phyloP scores from a whole-genome alignment of 306 rosid genomes.

The Rosa rugosa region DNA sequence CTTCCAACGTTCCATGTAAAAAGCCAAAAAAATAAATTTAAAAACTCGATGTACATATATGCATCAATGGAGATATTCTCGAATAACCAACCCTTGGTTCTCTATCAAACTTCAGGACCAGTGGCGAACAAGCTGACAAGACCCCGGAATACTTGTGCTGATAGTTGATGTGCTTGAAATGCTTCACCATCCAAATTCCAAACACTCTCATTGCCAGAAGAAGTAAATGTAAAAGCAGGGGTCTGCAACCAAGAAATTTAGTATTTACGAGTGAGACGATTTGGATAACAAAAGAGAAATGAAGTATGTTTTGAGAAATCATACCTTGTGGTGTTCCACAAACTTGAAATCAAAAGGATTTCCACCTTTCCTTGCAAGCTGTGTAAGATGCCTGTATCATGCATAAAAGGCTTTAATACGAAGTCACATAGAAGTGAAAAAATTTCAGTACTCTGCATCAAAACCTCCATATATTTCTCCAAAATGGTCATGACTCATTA shows the following conservation, averaged over 20 bases:
- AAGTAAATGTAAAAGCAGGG: slow-evolving; percentile 74
- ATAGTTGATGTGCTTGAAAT: slow-evolving; percentile 81
- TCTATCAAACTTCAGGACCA: slow-evolving; percentile 73
- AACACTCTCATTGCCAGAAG: slow-evolving; percentile 68
- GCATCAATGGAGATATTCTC: background rate
- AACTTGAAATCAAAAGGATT: slow-evolving; percentile 73
- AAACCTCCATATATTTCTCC: background rate
- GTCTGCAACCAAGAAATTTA: slow-evolving; percentile 47
- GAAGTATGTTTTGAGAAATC: slow-evolving; percentile 22
- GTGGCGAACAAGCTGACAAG: slow-evolving; percentile 79
- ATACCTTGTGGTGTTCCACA: slow-evolving; percentile 89
- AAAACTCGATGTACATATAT: background rate
- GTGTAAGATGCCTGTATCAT: slow-evolving; percentile 76
- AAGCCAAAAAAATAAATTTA: background rate
- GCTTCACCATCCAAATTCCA: slow-evolving; percentile 94
- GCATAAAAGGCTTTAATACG: background rate
- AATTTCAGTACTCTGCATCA: background rate
- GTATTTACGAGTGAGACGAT: background rate
- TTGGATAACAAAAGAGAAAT: background rate
- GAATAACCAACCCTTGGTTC: background rate
- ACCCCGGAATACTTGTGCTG: slow-evolving; percentile 88
- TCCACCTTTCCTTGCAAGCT: slow-evolving; percentile 81
- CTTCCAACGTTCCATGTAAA: background rate
- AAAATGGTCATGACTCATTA: background rate
- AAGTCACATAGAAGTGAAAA: background rate